A percentile compares a stretch with the other conserved stretches of the same genome.
Conservation (phyloP, 1,139 yeast species). For the Pichia sp. region DNA sequence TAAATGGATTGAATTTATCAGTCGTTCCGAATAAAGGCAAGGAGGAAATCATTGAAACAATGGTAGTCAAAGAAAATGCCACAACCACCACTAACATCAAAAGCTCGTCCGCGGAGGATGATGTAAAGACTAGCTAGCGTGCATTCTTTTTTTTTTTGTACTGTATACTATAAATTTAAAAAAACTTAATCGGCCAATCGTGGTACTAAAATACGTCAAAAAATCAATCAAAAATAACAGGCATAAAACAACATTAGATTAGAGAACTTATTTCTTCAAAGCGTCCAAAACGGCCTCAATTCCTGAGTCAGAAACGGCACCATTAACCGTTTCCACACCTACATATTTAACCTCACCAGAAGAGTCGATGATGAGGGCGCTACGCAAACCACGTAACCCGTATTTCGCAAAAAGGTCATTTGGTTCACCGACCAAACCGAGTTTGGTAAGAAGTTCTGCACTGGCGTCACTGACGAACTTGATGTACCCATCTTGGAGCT, state of each 20-base stretch:
- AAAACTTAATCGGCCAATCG: not conserved
- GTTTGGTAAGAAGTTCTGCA: conserved; percentile 24
- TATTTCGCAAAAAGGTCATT: conserved; percentile 58
- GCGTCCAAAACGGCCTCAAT: conserved; percentile 27
- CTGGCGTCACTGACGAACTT: conserved; percentile 70
- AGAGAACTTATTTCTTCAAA: not conserved
- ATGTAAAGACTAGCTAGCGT: not conserved
- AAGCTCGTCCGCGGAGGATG: not conserved
- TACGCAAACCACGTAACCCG: conserved; percentile 20
- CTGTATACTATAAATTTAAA: not conserved
- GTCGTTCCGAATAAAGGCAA: not conserved
- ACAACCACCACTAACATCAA: not conserved
- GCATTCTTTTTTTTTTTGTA: not conserved
- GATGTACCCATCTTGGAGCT: conserved; percentile 37
- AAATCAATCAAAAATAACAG: not conserved
- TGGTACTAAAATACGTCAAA: not conserved
- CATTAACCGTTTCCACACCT: conserved; percentile 52
- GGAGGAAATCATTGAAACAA: conserved; percentile 7
- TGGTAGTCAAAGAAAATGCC: conserved; percentile 5
- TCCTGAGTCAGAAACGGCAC: conserved; percentile 35
- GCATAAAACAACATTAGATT: too few species aligned
- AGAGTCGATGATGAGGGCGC: conserved; percentile 29
- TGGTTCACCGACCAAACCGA: conserved; percentile 29
- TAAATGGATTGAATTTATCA: conserved; percentile 14
- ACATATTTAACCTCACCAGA: conserved; percentile 57